Base-by-base conservation (phyloP, 2,329 filamentous ascomycete species). In the Fusarium sp. region DNA sequence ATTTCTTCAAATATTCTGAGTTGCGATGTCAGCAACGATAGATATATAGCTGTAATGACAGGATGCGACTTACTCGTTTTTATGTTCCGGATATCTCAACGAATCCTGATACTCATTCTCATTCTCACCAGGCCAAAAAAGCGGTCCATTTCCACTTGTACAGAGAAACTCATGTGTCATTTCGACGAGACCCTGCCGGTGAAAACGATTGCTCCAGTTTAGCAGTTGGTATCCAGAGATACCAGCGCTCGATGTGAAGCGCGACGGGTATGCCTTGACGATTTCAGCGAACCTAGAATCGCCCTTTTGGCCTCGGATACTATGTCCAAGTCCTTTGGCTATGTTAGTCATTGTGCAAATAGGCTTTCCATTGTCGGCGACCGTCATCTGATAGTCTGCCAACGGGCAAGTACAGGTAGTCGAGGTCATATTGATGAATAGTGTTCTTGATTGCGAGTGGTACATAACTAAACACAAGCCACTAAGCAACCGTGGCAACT, bases 161-260 rank as follows among this genome's bases (percentile, higher is more conserved):
- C 71, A 73, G 18, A 73, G 45, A 2, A 64, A 73, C 8, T 9
- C 10, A 4, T 73, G 71, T 4, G 71, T 39, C 70, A 74, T 68
- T 5, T 71, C 18, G 5, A 67, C 8, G 0, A 73, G 27, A 2
- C 67, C 67, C 2, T 18, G 1, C 2, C 11, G 59, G 0, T 73
- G 62, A 0, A 4, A 2, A 2, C 0, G 1, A 1, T 64, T 5
- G 0, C 33, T 9, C 27, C 57, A 48, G 2, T 54, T 5, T 1
- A 64, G 31, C 0, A 73, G 58, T 2, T 43, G 8, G 3, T 14
- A 24, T 6, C 71, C 70, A 1, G n/a, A 1, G 16, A 27, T 48
- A 0, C 71, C 63, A 18, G 5, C 2, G 0, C 11, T 54, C 8
- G 67, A 41, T 16, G 5, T 37, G n/a, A 64, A 73, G 7, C 8